Evolutionary conservation across 805 yeast species (phyloP).

Genomic region (Metschnikowia noctiluminum): DNA sequence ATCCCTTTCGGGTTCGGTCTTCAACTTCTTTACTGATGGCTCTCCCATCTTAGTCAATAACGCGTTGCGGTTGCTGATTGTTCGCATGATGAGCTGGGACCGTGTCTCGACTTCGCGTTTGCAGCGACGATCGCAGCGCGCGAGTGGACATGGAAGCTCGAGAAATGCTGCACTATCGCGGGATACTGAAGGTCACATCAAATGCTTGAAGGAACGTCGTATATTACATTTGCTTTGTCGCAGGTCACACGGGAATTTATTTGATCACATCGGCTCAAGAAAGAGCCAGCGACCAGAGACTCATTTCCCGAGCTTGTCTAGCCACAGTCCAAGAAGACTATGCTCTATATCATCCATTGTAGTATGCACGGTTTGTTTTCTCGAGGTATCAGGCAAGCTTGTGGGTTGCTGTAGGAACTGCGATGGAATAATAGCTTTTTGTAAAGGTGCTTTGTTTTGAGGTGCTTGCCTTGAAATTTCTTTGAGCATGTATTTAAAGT

Average conservation of each 20-base stretch:
- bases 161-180: too few relatives aligned
- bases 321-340: conserved; percentile 41
- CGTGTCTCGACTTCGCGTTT: too few relatives aligned
- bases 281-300: neutral
- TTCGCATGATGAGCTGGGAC: too few relatives aligned
- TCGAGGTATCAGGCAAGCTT: neutral
- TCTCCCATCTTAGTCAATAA: conserved; percentile 4
- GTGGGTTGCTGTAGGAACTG: conserved; percentile 20
- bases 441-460: conserved; percentile 18
- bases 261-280: too few relatives aligned
- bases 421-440: conserved; percentile 32
- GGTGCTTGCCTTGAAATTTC: conserved; percentile 19
- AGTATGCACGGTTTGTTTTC: conserved; percentile 4
- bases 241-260: too few relatives aligned
- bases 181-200: too few relatives aligned
- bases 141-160: too few relatives aligned
- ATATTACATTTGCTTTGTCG: too few relatives aligned
- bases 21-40: conserved; percentile 5
- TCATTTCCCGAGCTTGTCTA: conserved; percentile 26
- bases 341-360: conserved; percentile 38
- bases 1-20: neutral
- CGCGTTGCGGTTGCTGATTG: neutral
- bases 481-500: conserved; percentile 36
- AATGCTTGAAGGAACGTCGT: too few relatives aligned
- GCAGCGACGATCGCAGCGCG: too few relatives aligned